These are phyloP conservation scores for Diplogelasinospora grovesii DNA, from an alignment of 495 filamentous ascomycete species.

Conservation along the genomic window DNA sequence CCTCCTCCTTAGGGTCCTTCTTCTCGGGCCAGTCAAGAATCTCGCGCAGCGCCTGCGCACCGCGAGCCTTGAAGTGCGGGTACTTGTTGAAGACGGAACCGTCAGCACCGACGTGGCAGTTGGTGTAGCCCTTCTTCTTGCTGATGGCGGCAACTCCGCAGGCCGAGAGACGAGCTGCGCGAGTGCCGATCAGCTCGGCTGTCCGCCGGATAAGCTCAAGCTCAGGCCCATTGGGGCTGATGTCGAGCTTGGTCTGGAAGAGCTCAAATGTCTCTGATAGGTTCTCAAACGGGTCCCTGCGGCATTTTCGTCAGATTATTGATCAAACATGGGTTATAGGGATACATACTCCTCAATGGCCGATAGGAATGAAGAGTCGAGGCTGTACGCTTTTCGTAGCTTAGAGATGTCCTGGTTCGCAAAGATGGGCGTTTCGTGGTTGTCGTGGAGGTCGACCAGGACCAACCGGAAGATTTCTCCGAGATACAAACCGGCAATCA, in stretches of 20 bases:
- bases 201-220: constrained; percentile 80
- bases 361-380: constrained; percentile 95
- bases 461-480: constrained; percentile 93
- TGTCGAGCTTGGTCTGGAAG: constrained; percentile 64
- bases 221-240: constrained; percentile 63
- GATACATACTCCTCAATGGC: constrained; percentile 70
- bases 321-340: background rate
- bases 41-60: constrained; percentile 81
- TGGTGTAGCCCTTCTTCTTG: constrained; percentile 83
- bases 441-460: constrained; percentile 76
- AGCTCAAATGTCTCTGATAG: constrained; percentile 76
- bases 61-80: constrained; percentile 90
- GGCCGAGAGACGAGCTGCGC: constrained; percentile 83
- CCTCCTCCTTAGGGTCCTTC: constrained; percentile 54
- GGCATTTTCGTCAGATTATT: constrained; percentile 1
- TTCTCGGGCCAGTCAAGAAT: constrained; percentile 84
- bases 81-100: constrained; percentile 98
- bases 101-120: constrained; percentile 91
- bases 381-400: constrained; percentile 72
- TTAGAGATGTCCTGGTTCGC: constrained; percentile 70
- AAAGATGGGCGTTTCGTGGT: constrained; percentile 71
- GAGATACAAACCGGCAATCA: constrained; percentile 92
- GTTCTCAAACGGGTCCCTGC: constrained; percentile 87
- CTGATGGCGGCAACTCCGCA: constrained; percentile 94
- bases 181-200: constrained; percentile 89